Evolutionary conservation across 805 yeast species (phyloP), one percentile per base, ranked within the genome.

Genomic region (Saturnispora quitensis): DNA sequence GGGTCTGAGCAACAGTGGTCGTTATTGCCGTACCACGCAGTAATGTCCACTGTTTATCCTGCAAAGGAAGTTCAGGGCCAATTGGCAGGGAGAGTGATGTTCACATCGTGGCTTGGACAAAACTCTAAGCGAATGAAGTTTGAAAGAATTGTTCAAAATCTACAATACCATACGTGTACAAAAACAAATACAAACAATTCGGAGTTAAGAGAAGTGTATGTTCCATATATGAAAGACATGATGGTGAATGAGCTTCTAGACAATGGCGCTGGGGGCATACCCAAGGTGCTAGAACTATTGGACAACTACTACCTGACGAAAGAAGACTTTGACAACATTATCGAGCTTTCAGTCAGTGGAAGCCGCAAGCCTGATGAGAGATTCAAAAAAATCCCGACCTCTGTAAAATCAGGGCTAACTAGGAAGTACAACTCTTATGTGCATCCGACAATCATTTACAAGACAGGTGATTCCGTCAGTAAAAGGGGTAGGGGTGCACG

Each of bases 1-100:
- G 85, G 95, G 43, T 78, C 91, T 40, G 96, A 90, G 58, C 98
- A 91, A 66, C 87, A 86, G 59, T 90, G 98, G 98, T 81, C 93
- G 55, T 73, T 91, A 54, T 76, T 93, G 73, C 99, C 98, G 6
- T 75, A 89, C 60, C 97, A 89, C 68, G 97, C 89, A 0, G 76
- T 89, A 4, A 73, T 86, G 74, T 90, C 97, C 1, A 78, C 95
- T 0, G 88, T 93, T 12, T 70, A 78, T 47, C 99, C 98, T 1
- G 76, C 88, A 0, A 80, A 80, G 34, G 77, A 74, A 56, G 82
- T 89, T 20, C 82, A 87, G 15, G 97, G 97, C 7, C 77, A 75
- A 47, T 67, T 84, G 47, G 68, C 75, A 1, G 85, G 85, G 9
- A 73, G 96, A 57, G 80, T 84, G 50, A 82, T 81, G 67, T 91